These are phyloP conservation scores for Epichloe amarillans DNA, from an alignment of 2,329 filamentous ascomycete species.

Conservation along the genomic window DNA sequence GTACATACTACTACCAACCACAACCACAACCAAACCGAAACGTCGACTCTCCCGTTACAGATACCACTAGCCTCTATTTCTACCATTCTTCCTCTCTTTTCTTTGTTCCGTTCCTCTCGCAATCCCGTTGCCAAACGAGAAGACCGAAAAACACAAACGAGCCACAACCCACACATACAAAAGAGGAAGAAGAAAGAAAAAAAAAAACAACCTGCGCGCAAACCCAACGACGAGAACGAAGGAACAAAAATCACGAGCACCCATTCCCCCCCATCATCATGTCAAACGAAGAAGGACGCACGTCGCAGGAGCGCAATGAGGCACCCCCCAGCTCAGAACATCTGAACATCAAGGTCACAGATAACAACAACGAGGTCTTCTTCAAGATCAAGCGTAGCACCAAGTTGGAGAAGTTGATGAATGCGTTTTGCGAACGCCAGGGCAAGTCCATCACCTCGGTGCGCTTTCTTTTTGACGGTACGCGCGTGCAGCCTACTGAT, in stretches of 20 bases:
- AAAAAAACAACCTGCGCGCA: neutral
- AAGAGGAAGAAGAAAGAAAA: neutral
- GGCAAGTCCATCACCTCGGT: conserved; percentile 77
- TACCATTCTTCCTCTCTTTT: too few relatives aligned
- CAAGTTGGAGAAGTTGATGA: conserved; percentile 94
- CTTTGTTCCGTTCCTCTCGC: too few relatives aligned
- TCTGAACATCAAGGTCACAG: conserved; percentile 97
- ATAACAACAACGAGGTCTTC: conserved; percentile 99
- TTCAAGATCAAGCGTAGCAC: conserved; percentile 99
- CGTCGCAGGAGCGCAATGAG: conserved; percentile 30
- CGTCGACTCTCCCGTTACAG: too few relatives aligned
- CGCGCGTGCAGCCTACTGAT: conserved; percentile 76
- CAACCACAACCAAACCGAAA: neutral
- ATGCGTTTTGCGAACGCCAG: conserved; percentile 91
- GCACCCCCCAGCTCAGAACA: conserved; percentile 54
- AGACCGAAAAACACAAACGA: neutral
- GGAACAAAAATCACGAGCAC: neutral
- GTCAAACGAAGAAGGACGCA: conserved; percentile 33
- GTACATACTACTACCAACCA: neutral
- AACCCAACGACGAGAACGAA: neutral
- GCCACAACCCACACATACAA: too few relatives aligned
- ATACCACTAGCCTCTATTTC: too few relatives aligned
- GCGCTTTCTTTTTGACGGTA: conserved; percentile 92
- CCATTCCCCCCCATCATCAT: conserved; percentile 17
- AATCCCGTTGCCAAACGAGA: neutral